Evolutionary conservation across 164 flowering plant species (phyloP), one percentile per base, ranked within the genome.

Genomic region (Vitis rotundifolia): DNA sequence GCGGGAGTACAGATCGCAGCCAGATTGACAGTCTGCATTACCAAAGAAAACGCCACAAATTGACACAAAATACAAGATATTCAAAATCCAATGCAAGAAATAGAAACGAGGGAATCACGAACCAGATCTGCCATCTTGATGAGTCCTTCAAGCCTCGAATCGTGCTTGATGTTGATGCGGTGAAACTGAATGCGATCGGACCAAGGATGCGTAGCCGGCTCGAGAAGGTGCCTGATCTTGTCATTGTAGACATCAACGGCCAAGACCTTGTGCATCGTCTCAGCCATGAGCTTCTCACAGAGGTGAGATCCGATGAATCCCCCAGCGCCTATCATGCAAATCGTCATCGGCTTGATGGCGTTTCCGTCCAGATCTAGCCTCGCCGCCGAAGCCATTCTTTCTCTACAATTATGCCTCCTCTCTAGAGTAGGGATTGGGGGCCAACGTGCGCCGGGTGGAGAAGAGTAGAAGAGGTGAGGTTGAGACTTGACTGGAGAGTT

Each of bases 121-220:
- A 96, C 99, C 87, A 96, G 98, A 96, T 96, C 99, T 70, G 99
- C 84, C 88, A 86, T 88, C 80, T 88, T 92, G 87, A 96, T 89
- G 74, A 96, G 95, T 58, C 94, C 94, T 75, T 96, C 99, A 58
- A 96, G 97, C 55, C 99, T 81, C 1, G 99, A 91, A 64, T 96
- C 98, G 71, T 96, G 83, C 89, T 93, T 93, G 72, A 96, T 96
- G 77, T 96, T 96, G 85, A 96, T 73, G 44, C 97, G 88, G 77
- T 96, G 97, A 75, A 96, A 96, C 83, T 88, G 88, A 77, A 96
- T 93, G 66, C 99, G 90, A 62, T 72, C 90, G 29, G 80, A 71
- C 89, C 89, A 90, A 1, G 91, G 84, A 2, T 64, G 73, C 7
- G 84, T 7, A 0, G 68, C 77, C 9, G 89, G 87, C 63, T 90